These are phyloP conservation scores for Didymella pomorum DNA, from an alignment of 2,329 filamentous ascomycete genomes.

Conservation along the genomic window DNA sequence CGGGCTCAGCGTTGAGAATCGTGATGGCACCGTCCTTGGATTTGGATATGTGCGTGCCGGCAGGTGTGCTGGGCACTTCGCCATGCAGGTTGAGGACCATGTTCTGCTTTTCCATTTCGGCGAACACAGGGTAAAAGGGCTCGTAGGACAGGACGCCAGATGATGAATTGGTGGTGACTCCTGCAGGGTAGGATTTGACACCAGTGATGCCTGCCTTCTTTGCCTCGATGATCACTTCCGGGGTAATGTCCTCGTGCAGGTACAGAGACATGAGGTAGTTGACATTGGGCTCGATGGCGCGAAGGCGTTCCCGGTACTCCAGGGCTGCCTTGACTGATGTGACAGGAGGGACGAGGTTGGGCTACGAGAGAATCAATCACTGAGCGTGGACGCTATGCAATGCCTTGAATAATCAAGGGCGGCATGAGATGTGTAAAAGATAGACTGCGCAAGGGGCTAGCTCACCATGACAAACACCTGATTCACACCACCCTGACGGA, in stretches of 20 bases:
- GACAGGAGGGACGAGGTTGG: constrained; percentile 60
- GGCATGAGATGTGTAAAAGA: not conserved
- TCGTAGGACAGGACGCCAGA: constrained; percentile 75
- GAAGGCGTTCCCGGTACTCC: constrained; percentile 55
- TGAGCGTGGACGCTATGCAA: not conserved
- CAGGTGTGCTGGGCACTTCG: constrained; percentile 70
- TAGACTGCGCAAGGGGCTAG: not conserved
- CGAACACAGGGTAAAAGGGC: constrained; percentile 79
- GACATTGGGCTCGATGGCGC: constrained; percentile 58
- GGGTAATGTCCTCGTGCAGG: constrained; percentile 58
- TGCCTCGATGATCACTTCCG: constrained; percentile 71
- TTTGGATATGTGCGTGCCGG: constrained; percentile 23
- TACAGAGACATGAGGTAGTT: constrained; percentile 62
- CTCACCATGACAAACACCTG: constrained; percentile 63
- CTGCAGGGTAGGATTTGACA: constrained; percentile 73
- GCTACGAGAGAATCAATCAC: constrained; percentile 42
- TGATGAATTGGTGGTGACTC: constrained; percentile 61
- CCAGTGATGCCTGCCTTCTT: constrained; percentile 74
- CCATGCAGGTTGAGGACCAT: constrained; percentile 94
- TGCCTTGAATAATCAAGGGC: not conserved
- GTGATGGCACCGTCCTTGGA: constrained; percentile 41
- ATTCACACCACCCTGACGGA: constrained; percentile 61
- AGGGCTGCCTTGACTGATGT: constrained; percentile 59
- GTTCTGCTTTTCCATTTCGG: constrained; percentile 85
- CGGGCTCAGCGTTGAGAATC: constrained; percentile 72